phyloP scores from a whole-genome alignment of 202 grass and related monocot genomes.

The Panicum virgatum region DNA sequence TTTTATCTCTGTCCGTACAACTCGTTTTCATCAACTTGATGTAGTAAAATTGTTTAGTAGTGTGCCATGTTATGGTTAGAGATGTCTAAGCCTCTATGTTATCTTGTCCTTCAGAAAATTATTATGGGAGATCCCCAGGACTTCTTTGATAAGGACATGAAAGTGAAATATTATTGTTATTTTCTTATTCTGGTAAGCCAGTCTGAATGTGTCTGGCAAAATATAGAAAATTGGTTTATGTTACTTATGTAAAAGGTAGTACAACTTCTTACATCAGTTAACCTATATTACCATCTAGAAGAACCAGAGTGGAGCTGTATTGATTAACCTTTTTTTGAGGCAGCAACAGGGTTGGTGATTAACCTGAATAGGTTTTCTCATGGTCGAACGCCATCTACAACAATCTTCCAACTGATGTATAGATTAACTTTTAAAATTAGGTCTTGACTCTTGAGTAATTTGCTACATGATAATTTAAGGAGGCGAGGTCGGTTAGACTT shows the following conservation, averaged over 20 bases:
- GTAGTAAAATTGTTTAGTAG: slow-evolving; percentile 55
- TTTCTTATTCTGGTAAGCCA: slow-evolving; percentile 40
- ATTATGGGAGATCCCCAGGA: slow-evolving; percentile 45
- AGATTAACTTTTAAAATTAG: slow-evolving; percentile 15
- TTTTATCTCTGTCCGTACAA: slow-evolving; percentile 44
- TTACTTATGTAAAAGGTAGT: slow-evolving; percentile 15
- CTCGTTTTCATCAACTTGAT: slow-evolving; percentile 56
- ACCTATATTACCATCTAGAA: slow-evolving; percentile 44
- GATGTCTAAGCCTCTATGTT: slow-evolving; percentile 43
- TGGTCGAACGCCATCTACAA: slow-evolving; percentile 22
- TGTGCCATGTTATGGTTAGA: slow-evolving; percentile 53
- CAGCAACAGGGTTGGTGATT: neutral
- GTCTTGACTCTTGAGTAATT: slow-evolving; percentile 29
- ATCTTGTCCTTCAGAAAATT: slow-evolving; percentile 43
- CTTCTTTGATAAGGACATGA: slow-evolving; percentile 60
- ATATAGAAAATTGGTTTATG: slow-evolving; percentile 10
- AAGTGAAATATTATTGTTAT: slow-evolving; percentile 38
- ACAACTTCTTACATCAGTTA: slow-evolving; percentile 23
- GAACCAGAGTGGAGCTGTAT: neutral
- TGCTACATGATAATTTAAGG: slow-evolving; percentile 32
- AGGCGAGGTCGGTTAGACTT: slow-evolving; percentile 29
- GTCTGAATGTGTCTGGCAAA: slow-evolving; percentile 33
- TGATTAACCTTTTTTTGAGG: neutral
- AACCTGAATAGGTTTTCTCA: slow-evolving; percentile 22
- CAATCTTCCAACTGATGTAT: slow-evolving; percentile 29